Base-by-base conservation (phyloP, 495 filamentous ascomycete genomes). In the Penicillium psychrofluorescens region DNA sequence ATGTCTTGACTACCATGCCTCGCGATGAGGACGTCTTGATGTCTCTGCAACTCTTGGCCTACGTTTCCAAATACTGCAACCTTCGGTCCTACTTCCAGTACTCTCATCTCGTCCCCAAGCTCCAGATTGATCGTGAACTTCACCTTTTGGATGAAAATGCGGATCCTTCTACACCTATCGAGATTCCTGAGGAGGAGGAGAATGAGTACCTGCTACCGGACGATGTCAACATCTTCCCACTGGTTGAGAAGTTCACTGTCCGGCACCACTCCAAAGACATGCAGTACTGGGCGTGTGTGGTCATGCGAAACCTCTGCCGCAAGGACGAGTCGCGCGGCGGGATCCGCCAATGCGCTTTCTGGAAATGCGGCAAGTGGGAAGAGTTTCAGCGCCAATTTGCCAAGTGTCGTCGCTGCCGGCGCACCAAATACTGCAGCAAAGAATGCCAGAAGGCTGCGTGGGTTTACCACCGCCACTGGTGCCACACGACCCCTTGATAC, bases 401-500 rank as follows among this genome's bases (percentile, higher is more conserved):
- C 52, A 98, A 98, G 63, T 98, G 92, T 68, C 84, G 92, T 35
- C 83, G 92, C 38, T 98, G 92, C 68, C 83, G 92, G 50, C 83
- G 92, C 48, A 98, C 92, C 50, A 98, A 98, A 62, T 98, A 98
- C 70, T 98, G 92, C 82, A 95, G 89, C 77, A 98, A 98, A 67
- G 92, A 96, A 58, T 98, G 92, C 68, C 92, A 98, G 66, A 97
- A 98, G 73, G 90, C 88, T 51, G 92, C 92, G 8, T 98, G 92
- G 92, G 88, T 92, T 10, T 95, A 87, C 63, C 92, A 98, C 58
- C 81, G 92, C 36, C 91, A 96, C 66, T 98, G 92, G 92, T 98
- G 92, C 64, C 71, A 75, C 46, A 86, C 86, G 40, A 85, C 90
- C 31, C 76, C 76, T 51, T 79, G 70, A 70, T 56, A 50, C 50